Base-by-base conservation (phyloP, 371 early-diverging fungal genomes). In the Syncephalis plumigaleata region DNA sequence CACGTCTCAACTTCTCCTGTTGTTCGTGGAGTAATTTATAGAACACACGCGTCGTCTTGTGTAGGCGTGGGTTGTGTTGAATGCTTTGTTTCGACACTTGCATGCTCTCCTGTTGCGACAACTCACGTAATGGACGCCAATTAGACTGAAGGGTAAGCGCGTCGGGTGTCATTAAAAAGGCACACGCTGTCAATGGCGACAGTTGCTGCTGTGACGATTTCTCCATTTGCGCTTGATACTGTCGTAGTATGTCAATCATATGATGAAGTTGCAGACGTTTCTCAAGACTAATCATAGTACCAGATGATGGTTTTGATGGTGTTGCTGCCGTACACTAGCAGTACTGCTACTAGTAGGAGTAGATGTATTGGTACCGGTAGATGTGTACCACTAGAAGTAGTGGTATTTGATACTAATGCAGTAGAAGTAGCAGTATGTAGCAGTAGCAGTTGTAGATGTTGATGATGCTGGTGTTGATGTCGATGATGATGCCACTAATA, bases 201-300 rank as follows among this genome's bases (percentile, higher is more conserved):
- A 7, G 31, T 31, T 4, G 31, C 31, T 31, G 31, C 11, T 31
- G 31, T 31, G 16, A 25, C 0, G 18, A 26, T 36, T 45, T 50
- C 7, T 8, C 20, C 42, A n/a, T 21, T n/a, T 16, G 25, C 26
- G 18, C 42, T 4, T 17, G 50, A 36, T 7, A 20, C 50, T 48
- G 49, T 64, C 65, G 1, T 63, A 58, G 71, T 36, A 77, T 59
- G 40, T 73, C 68, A 18, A 83, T 54, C 38, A 85, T 68, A 21
- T 76, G 68, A 46, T 66, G 68, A 5, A 82, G 54, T 31, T 74
- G 76, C 9, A 73, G 73, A 24, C 81, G 65, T 55, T 84, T 84
- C 56, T 78, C 81, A 49, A 81, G 68, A 50, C 82, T 76, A 36
- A 84, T 63, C 52, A 79, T 55, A 45, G 57, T 70, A 36, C 39